phyloP scores from a whole-genome alignment of 2,329 filamentous ascomycete species.

The Aspergillaceae sp. region DNA sequence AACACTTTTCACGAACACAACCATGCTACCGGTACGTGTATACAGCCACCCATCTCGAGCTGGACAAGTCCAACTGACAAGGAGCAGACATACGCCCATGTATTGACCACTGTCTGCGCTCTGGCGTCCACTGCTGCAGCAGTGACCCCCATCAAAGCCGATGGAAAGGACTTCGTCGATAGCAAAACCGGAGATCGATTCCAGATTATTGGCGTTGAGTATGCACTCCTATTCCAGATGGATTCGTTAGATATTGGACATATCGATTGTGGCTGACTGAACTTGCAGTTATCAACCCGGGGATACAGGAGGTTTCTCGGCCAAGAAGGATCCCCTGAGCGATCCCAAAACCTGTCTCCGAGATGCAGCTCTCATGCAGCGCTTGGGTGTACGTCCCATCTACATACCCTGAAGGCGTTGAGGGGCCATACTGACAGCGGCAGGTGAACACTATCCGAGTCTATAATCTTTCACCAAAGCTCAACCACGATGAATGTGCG shows the following conservation, averaged over 20 bases:
- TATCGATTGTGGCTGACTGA: conserved; percentile 12
- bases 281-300: conserved; percentile 51
- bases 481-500: conserved; percentile 54
- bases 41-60: no score
- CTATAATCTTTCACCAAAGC: conserved; percentile 53
- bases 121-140: conserved; percentile 42
- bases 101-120: conserved; percentile 33
- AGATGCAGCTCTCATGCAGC: conserved; percentile 56
- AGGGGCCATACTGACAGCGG: background rate
- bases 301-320: conserved; percentile 50
- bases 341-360: conserved; percentile 51
- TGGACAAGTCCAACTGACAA: background rate
- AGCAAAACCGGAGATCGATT: conserved; percentile 50
- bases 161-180: conserved; percentile 55
- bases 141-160: conserved; percentile 48
- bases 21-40: conserved; percentile 5
- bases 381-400: conserved; percentile 43
- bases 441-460: conserved; percentile 56
- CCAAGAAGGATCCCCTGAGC: conserved; percentile 48
- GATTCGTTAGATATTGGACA: background rate
- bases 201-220: conserved; percentile 56
- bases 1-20: no score
- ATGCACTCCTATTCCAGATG: conserved; percentile 15
- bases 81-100: conserved; percentile 22
- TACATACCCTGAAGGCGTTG: conserved; percentile 4